Percentiles rank a stretch among this genome's conserved stretches.
Evolutionary conservation across 2,329 filamentous ascomycete species (phyloP).

Genomic region (Davidsoniella virescens): DNA sequence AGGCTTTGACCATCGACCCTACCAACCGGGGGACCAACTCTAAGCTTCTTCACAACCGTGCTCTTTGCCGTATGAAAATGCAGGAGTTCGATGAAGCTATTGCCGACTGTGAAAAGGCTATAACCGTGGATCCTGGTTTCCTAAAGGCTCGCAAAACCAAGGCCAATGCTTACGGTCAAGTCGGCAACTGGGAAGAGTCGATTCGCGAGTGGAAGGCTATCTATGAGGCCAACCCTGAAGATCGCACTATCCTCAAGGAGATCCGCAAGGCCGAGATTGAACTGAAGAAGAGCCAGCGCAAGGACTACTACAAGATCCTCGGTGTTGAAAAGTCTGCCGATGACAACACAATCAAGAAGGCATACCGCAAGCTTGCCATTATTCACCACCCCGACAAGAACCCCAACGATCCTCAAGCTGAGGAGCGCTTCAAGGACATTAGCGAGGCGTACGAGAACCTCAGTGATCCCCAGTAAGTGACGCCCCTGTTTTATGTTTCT

Average conservation of each 20-base stretch:
- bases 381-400: slow-evolving; percentile 97
- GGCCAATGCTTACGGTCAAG: slow-evolving; percentile 72
- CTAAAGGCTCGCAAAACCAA: slow-evolving; percentile 85
- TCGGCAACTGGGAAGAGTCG: slow-evolving; percentile 83
- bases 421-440: slow-evolving; percentile 92
- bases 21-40: slow-evolving; percentile 83
- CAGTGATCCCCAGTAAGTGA: slow-evolving; percentile 78
- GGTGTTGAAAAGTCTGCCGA: slow-evolving; percentile 71
- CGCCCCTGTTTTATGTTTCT: slow-evolving; percentile 1
- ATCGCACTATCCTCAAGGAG: slow-evolving; percentile 67
- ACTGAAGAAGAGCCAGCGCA: slow-evolving; percentile 91
- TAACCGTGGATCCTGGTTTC: slow-evolving; percentile 70
- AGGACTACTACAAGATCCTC: slow-evolving; percentile 98
- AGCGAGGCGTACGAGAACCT: slow-evolving; percentile 93
- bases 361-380: slow-evolving; percentile 88
- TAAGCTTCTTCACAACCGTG: slow-evolving; percentile 87
- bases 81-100: slow-evolving; percentile 75
- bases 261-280: slow-evolving; percentile 83
- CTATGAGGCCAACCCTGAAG: slow-evolving; percentile 65
- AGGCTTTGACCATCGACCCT: slow-evolving; percentile 73
- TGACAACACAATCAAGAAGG: slow-evolving; percentile 83
- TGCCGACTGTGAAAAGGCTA: slow-evolving; percentile 68
- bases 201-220: slow-evolving; percentile 79
- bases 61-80: slow-evolving; percentile 65
- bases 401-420: slow-evolving; percentile 66